Percentiles rank a stretch among this genome's conserved stretches.
phyloP scores from a whole-genome alignment of 2,329 filamentous ascomycete genomes.

The Pseudogymnoascus sp. region DNA sequence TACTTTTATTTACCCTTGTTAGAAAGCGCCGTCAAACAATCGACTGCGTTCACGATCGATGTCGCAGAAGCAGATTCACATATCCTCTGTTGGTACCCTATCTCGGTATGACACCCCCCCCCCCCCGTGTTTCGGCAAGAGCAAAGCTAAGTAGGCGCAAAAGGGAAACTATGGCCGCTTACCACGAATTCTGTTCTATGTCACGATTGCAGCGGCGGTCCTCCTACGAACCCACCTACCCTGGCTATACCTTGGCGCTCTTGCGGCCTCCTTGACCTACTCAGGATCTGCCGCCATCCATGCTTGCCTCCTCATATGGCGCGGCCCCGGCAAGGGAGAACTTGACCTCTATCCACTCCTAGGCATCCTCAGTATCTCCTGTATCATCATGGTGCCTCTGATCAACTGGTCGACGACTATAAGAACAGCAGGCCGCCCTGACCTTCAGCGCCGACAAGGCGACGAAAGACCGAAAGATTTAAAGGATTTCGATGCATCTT shows the following conservation, averaged over 20 bases:
- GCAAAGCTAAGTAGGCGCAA: background rate
- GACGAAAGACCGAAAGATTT: background rate
- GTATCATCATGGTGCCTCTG: background rate
- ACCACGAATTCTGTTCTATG: background rate
- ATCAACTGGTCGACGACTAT: background rate
- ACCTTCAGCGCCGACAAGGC: background rate
- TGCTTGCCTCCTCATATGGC: slow-evolving; percentile 2
- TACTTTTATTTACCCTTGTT: background rate
- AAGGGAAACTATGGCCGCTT: background rate
- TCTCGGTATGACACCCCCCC: background rate
- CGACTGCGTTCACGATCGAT: background rate
- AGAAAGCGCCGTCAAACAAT: background rate
- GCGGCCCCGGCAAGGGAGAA: background rate
- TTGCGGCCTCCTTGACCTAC: background rate
- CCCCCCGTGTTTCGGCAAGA: background rate
- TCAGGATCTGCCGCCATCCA: background rate
- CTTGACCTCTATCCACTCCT: background rate
- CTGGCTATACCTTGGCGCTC: background rate
- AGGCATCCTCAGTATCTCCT: background rate
- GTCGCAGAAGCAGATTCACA: background rate
- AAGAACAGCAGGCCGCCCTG: background rate
- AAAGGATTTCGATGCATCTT: background rate
- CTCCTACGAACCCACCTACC: background rate
- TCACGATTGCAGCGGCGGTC: background rate
- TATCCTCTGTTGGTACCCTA: background rate